Evolutionary conservation across 805 yeast genomes (phyloP), one percentile per base, ranked within the genome.

Genomic region (Phaffomyces opuntiae): DNA sequence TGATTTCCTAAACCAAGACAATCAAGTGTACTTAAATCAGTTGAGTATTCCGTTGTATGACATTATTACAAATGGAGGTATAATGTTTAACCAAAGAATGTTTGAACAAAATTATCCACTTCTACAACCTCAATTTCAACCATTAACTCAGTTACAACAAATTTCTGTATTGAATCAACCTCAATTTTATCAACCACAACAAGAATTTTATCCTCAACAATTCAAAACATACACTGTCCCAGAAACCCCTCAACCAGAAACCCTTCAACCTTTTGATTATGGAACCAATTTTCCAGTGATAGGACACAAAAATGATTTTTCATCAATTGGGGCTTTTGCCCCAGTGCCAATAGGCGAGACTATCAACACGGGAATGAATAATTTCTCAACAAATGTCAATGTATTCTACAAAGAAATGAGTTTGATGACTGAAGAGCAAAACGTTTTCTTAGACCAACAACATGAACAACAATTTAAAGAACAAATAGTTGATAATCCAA

Each of bases 401-500:
- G 31, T 9, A 29, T 8, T 11, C 7, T 5, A 29, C 5, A 29
- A 29, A 27, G 29, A 27, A 29, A 11, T 29, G 7, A 29, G 9
- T 29, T 11, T 13, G 9, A 29, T 29, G 31, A 29, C 13, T 29
- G 31, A 29, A 11, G 31, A 29, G 5, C 31, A 29, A 3, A 29
- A 9, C 12, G 1, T 4, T 4, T 5, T 29, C 11, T 9, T 29
- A 29, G 7, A 29, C 7, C 31, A 29, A 29, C 31, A 29, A 29
- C 14, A 29, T 17, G 3, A 27, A 27, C 12, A 29, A 29, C 14
- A 29, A 9, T 29, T 29, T 11, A 29, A 3, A 13, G 31, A 29
- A 29, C 12, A 29, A 11, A 7, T 11, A 29, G 31, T 13, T 13
- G 27, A 53, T 21, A 21, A 21, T 5, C 48, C 55, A 4, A 44